phyloP scores from a whole-genome alignment of 257 asterid species.

The Nicotiana benthamiana region DNA sequence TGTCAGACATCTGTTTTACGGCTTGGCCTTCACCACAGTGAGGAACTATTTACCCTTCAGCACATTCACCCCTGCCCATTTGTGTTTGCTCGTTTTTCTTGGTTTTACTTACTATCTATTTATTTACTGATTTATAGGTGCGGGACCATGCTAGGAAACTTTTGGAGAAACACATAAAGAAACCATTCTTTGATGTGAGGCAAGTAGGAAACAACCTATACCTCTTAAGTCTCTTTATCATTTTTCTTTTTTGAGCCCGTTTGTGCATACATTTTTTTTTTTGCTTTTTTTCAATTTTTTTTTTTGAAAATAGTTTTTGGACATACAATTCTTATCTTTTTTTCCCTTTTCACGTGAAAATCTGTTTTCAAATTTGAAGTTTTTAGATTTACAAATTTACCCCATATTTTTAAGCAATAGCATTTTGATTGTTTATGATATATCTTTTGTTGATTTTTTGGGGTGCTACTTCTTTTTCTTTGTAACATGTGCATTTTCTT shows the following conservation, averaged over 20 bases:
- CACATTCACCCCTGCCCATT: not conserved
- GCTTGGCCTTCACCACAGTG: not conserved
- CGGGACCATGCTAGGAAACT: constrained; percentile 97
- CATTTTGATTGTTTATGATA: too few relatives aligned
- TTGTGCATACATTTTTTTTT: too few relatives aligned
- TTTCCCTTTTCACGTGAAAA: too few relatives aligned
- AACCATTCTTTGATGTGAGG: constrained; percentile 95
- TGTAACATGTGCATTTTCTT: too few relatives aligned
- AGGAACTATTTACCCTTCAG: not conserved
- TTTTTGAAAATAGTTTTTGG: too few relatives aligned
- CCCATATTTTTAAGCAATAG: too few relatives aligned
- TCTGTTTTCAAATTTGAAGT: too few relatives aligned
- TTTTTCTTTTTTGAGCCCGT: not conserved
- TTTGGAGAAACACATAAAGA: constrained; percentile 78
- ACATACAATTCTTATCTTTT: too few relatives aligned
- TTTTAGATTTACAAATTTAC: too few relatives aligned
- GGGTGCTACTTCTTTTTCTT: too few relatives aligned
- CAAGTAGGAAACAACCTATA: constrained; percentile 16
- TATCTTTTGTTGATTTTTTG: too few relatives aligned
- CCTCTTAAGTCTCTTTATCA: not conserved
- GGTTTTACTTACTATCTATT: not conserved
- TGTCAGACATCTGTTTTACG: not conserved
- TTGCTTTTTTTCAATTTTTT: too few relatives aligned
- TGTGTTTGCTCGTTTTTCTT: not conserved
- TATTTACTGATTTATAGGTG: constrained; percentile 35